Conservation (phyloP, 352 stramenopile species). For the Phytophthora capsici region DNA sequence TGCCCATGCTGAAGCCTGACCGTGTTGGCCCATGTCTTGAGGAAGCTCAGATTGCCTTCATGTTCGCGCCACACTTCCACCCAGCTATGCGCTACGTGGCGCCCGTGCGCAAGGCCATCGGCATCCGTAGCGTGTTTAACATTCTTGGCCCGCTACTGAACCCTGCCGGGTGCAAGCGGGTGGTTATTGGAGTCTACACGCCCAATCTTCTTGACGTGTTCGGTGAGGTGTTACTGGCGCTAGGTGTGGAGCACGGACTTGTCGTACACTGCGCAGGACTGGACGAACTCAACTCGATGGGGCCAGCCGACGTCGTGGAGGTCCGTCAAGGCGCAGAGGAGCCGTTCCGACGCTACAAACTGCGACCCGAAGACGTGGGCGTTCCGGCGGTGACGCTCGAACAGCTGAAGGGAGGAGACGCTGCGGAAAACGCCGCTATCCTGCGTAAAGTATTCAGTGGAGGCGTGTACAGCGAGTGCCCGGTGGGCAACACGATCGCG, state of each 20-base stretch:
- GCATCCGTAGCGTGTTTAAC: conserved; percentile 98
- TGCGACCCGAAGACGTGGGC: conserved; percentile 73
- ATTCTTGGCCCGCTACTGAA: conserved; percentile 99
- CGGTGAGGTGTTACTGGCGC: conserved; percentile 83
- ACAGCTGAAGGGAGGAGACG: conserved; percentile 96
- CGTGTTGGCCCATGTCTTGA: conserved; percentile 94
- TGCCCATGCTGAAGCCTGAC: conserved; percentile 93
- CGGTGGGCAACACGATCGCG: conserved; percentile 97
- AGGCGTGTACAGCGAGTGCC: conserved; percentile 90
- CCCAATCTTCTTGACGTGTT: conserved; percentile 91
- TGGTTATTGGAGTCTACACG: conserved; percentile 99
- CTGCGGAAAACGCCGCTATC: conserved; percentile 95
- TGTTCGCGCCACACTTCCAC: conserved; percentile 98
- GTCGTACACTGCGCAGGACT: conserved; percentile 98
- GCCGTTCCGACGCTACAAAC: conserved; percentile 51
- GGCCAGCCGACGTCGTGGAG: conserved; percentile 83
- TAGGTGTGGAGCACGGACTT: conserved; percentile 97
- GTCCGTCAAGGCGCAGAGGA: conserved; percentile 52
- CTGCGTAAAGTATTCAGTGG: conserved; percentile 84
- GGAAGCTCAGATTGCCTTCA: conserved; percentile 95
- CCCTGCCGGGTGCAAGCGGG: conserved; percentile 92
- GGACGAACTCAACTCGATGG: conserved; percentile 99
- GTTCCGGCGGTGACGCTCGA: conserved; percentile 92
- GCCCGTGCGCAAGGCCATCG: conserved; percentile 96
- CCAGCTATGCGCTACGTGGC: conserved; percentile 96